Base-by-base conservation (phyloP, 306 rosid genomes). In the Vigna hirtella region DNA sequence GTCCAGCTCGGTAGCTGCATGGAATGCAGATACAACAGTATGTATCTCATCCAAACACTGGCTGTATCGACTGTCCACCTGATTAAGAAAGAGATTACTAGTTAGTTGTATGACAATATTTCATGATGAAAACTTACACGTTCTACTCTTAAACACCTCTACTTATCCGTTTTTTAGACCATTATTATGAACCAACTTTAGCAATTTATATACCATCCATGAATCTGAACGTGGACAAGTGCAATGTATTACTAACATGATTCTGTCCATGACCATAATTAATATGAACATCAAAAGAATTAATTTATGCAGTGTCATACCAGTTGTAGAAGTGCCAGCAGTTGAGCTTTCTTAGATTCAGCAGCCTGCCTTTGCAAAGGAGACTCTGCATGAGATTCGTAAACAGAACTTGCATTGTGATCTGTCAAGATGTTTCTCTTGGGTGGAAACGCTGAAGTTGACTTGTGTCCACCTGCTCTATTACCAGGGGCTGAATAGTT, bases 1-100 rank as follows among this genome's bases (percentile, higher is more conserved):
- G 77, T 90, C 93, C 72, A 87, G 66, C 82, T 93, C 91, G 0
- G 98, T 88, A 16, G 90, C 96, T 6, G 91, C 94, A 64, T 87
- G 91, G 53, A 93, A 90, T 43, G 96, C 96, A 0, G 93, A 90
- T 63, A 87, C 67, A 69, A 89, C 91, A 2, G 93, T 89, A 58
- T 90, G 94, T 65, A 93, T 82, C 85, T 93, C 96, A 56, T 90
- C 91, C 85, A 89, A 49, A 79, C 93, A 89, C 78, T 89, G 94
- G 77, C 77, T 88, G 82, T 89, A 90, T 43, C 87, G 86, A 9
- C 74, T 91, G 73, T 93, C 98, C 65, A 90, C 93, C 96, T 91
- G 82, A 73, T 77, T 58, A 42, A 57, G 61, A 15, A n/a, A 0
- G 30, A 66, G 22, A 6, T 22, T 64, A 66, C 30, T 47, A 6